Evolutionary conservation across 2,329 filamentous ascomycete genomes (phyloP), one percentile per base, ranked within the genome.

Genomic region (Pseudogymnoascus pannorum): DNA sequence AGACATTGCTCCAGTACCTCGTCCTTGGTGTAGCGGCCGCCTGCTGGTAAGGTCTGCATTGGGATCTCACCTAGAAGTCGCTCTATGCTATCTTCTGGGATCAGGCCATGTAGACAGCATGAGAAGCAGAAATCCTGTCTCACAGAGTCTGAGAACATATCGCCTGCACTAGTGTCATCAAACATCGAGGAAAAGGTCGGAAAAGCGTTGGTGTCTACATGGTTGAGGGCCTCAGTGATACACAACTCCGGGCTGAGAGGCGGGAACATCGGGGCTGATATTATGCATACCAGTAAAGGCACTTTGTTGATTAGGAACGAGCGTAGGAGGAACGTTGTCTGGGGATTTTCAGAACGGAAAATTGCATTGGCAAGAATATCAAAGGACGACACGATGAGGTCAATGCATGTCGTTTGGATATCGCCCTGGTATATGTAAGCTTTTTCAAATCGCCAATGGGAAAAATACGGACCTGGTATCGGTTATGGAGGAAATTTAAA

Each of bases 281-380:
- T 77, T 14, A 82, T 79, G 0, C 79, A 75, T 12, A 91, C 75
- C 7, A 89, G 77, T 2, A 81, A 68, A 0, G 87, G 87, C 3
- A 91, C 73, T 69, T 86, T 81, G 82, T 92, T 84, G 67, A 95
- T 88, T 22, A 99, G 79, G 71, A 94, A 99, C 0, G 92, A 95
- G 35, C 91, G 87, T 59, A 96, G 80, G 16, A 93, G 76, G 62
- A 92, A 87, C 61, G 90, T 81, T 0, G 79, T 81, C 59, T 84
- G 78, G 16, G 74, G 72, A 7, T 82, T 77, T 68, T 87, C 84
- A 51, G 79, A 82, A 36, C 89, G 84, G 67, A 94, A 90, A 65
- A 93, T 89, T 4, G 89, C 88, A 69, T 96, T 96, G 35, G 92
- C 89, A 14, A 99, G 79, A 4, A 95, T 82, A 68, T 97, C 92